A percentile compares a stretch with the other conserved stretches of the same genome.
Conservation (phyloP, 192 early-diverging fungal species). For the Funneliformis geosporum region DNA sequence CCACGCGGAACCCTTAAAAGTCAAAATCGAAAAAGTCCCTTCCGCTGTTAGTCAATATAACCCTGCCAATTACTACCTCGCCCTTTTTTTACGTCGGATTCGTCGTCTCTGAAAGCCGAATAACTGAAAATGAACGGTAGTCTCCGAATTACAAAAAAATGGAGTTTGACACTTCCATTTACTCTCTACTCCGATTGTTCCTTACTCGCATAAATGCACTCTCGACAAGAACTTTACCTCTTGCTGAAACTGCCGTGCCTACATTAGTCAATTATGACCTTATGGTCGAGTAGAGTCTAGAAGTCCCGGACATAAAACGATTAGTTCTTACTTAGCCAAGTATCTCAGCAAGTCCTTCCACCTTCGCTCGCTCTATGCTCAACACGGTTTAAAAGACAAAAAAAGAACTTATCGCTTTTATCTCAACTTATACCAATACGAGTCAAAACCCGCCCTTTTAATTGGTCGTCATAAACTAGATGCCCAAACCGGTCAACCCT, state of each 20-base stretch:
- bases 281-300: neutral
- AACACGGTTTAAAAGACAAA: neutral
- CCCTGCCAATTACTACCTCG: no score
- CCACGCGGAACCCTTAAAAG: no score
- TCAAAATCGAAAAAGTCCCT: no score
- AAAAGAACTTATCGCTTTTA: neutral
- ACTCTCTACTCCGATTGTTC: neutral
- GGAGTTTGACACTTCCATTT: no score
- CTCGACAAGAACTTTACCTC: neutral
- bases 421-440: neutral
- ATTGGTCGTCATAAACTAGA: neutral
- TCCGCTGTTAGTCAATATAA: no score
- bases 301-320: neutral
- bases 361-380: neutral
- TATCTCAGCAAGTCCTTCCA: neutral
- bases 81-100: no score
- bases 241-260: neutral
- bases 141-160: no score
- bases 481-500: neutral
- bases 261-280: neutral
- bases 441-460: neutral
- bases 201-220: neutral
- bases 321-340: neutral
- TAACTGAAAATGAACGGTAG: no score
- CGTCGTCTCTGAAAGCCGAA: no score